phyloP scores from a whole-genome alignment of 768 basidiomycete species.

The Rhodosporidiobolus sp. region DNA sequence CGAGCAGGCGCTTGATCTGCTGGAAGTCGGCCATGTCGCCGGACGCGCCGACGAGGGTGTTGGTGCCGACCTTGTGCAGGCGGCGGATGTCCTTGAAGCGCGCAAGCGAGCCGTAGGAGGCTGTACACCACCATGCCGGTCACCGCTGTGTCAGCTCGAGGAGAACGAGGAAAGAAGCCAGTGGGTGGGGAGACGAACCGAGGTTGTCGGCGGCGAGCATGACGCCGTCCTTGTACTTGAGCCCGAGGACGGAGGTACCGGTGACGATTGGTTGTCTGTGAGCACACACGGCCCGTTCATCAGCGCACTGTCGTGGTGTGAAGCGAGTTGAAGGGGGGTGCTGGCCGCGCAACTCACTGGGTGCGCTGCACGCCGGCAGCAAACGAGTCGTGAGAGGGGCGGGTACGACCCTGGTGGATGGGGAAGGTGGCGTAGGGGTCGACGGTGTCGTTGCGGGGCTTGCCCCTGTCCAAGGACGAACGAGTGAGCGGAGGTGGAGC shows the following conservation, averaged over 20 bases:
- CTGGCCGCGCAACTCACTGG: conserved; percentile 56
- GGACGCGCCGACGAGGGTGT: conserved; percentile 83
- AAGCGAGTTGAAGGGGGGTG: background rate
- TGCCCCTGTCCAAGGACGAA: conserved; percentile 24
- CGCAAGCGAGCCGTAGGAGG: conserved; percentile 94
- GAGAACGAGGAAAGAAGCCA: background rate
- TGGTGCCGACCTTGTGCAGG: conserved; percentile 74
- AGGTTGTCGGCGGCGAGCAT: conserved; percentile 99
- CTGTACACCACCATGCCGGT: conserved; percentile 53
- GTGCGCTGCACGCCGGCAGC: conserved; percentile 70
- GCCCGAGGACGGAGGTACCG: conserved; percentile 89
- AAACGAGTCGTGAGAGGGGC: conserved; percentile 56
- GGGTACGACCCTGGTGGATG: conserved; percentile 58
- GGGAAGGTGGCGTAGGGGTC: conserved; percentile 78
- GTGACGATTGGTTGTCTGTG: conserved; percentile 79
- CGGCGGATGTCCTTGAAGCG: conserved; percentile 92
- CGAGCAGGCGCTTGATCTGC: conserved; percentile 75
- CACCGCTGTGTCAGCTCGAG: background rate
- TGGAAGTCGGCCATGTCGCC: conserved; percentile 99
- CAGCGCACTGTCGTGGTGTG: too few species aligned
- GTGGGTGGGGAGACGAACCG: conserved; percentile 58
- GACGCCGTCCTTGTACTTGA: conserved; percentile 92
- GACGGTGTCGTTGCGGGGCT: conserved; percentile 62
- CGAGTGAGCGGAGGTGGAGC: background rate
- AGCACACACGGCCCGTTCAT: background rate